phyloP scores from a whole-genome alignment of 345 rosid genomes.

The Litchi chinensis region DNA sequence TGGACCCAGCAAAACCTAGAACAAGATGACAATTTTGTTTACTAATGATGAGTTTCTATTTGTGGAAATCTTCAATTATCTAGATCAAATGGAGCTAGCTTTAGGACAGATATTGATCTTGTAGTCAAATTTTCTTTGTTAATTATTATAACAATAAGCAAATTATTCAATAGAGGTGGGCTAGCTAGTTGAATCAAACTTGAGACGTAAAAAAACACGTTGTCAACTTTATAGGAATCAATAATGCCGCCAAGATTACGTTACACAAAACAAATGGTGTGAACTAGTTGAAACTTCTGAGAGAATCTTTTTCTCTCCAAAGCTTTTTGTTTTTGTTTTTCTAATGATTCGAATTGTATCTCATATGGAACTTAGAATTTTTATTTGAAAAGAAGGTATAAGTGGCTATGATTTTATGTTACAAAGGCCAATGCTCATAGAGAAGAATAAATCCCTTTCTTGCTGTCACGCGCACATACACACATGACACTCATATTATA shows the following conservation, averaged over 20 bases:
- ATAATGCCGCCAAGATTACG: neutral
- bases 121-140: neutral
- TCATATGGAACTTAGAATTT: neutral
- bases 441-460: slow-evolving; percentile 5
- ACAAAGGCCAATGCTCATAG: neutral
- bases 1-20: no score
- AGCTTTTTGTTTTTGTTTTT: neutral
- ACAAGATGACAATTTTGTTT: no score
- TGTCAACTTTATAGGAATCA: neutral
- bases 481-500: no score
- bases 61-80: neutral
- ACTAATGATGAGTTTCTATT: no score
- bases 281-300: neutral
- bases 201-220: neutral
- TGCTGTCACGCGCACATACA: neutral
- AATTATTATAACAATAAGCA: neutral
- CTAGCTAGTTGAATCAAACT: neutral
- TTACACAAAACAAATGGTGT: neutral
- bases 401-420: slow-evolving; percentile 6
- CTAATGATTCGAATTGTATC: neutral
- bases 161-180: neutral
- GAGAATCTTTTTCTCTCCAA: neutral
- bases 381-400: neutral
- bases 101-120: no score
- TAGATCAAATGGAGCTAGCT: no score